These are phyloP conservation scores for Selaginella moellendorffii DNA, from an alignment of 75 land plant genomes.

Conservation along the genomic window DNA sequence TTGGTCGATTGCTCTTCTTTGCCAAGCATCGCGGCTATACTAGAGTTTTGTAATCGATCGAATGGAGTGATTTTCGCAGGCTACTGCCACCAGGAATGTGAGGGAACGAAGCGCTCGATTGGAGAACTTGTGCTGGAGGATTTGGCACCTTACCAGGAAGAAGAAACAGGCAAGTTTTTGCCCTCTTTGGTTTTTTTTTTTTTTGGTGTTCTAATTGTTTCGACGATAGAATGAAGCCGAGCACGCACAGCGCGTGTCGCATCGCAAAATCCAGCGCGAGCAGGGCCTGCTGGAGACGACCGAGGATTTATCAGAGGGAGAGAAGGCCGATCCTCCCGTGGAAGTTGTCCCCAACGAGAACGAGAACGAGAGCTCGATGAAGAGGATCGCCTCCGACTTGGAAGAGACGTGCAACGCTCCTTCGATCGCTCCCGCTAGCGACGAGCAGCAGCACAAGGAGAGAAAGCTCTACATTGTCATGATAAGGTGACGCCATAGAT, in stretches of 20 bases:
- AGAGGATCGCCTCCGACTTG: neutral
- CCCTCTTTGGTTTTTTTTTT: too few relatives aligned
- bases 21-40: too few relatives aligned
- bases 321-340: constrained; percentile 19
- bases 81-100: constrained; percentile 58
- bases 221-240: constrained; percentile 60
- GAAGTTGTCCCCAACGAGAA: neutral
- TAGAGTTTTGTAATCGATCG: too few relatives aligned
- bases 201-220: too few relatives aligned
- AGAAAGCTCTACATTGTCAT: constrained; percentile 52
- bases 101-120: constrained; percentile 51
- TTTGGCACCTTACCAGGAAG: constrained; percentile 78
- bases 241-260: constrained; percentile 33
- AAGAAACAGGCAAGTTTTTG: constrained; percentile 49
- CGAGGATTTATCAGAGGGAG: constrained; percentile 65
- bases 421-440: neutral
- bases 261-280: constrained; percentile 42
- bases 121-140: constrained; percentile 87
- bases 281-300: constrained; percentile 60
- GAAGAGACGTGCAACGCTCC: neutral
- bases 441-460: constrained; percentile 6
- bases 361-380: too few relatives aligned
- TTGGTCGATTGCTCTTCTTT: neutral
- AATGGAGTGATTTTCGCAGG: too few relatives aligned
- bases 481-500: constrained; percentile 59